These are phyloP conservation scores for Ustanciosporium gigantosporum DNA, from an alignment of 1,284 basidiomycete species.

Conservation along the genomic window DNA sequence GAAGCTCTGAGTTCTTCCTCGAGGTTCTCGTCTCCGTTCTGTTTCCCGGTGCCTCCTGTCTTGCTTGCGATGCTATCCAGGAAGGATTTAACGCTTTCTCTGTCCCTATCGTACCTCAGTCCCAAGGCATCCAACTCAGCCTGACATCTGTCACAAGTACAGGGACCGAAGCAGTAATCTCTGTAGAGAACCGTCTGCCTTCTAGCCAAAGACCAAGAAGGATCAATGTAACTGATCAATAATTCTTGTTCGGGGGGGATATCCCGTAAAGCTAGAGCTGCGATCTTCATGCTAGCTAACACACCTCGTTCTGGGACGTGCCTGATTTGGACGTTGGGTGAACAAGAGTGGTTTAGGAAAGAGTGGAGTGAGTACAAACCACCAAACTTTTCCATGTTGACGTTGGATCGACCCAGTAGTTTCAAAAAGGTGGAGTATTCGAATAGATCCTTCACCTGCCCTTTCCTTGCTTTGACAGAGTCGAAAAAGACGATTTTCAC, in stretches of 20 bases:
- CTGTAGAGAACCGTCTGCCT: conserved; percentile 68
- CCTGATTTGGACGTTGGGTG: conserved; percentile 74
- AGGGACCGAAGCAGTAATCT: conserved; percentile 56
- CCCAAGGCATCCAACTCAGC: conserved; percentile 64
- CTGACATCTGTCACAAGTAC: conserved; percentile 69
- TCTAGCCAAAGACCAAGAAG: conserved; percentile 65
- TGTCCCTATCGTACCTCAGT: conserved; percentile 9
- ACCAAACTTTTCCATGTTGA: conserved; percentile 84
- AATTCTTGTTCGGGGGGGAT: conserved; percentile 76
- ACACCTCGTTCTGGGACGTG: conserved; percentile 69
- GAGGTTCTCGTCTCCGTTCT: conserved; percentile 1
- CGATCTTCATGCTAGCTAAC: conserved; percentile 69
- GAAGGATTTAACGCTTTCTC: conserved; percentile 13
- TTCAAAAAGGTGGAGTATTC: conserved; percentile 74
- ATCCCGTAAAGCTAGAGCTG: conserved; percentile 70
- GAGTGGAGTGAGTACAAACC: conserved; percentile 83
- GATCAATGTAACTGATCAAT: conserved; percentile 74
- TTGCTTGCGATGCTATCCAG: conserved; percentile 15
- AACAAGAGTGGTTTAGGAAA: conserved; percentile 81
- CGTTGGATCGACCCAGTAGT: conserved; percentile 77
- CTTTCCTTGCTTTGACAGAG: conserved; percentile 62
- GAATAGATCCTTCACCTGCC: conserved; percentile 70
- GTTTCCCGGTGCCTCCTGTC: not conserved
- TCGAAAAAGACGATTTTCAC: conserved; percentile 63
- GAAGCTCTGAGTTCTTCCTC: conserved; percentile 49